A percentile compares a stretch with the other conserved stretches of the same genome.
These are phyloP conservation scores for Arachis stenosperma DNA, from an alignment of 306 rosid genomes.

Conservation along the genomic window DNA sequence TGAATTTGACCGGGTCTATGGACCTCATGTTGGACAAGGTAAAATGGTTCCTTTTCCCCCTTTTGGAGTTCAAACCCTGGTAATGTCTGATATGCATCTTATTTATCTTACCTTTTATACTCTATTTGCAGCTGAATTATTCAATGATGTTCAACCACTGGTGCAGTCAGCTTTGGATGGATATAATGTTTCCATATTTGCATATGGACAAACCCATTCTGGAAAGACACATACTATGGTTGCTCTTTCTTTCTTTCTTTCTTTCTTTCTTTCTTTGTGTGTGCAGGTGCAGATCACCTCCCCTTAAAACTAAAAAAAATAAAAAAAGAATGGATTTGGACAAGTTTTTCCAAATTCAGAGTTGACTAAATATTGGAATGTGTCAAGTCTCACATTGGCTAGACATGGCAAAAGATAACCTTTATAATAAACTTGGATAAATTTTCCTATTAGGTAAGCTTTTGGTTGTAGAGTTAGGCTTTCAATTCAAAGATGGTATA, in stretches of 20 bases:
- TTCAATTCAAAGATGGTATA: no score
- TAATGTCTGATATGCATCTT: constrained; percentile 23
- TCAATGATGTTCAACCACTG: constrained; percentile 89
- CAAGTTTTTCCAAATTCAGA: constrained; percentile 26
- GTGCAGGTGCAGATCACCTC: background rate
- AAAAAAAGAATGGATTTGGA: background rate
- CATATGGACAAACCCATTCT: constrained; percentile 87
- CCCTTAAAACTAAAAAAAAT: background rate
- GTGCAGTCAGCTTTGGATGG: constrained; percentile 98
- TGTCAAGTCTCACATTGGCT: no score
- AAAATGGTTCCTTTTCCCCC: constrained; percentile 22
- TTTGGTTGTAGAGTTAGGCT: no score
- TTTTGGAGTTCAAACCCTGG: constrained; percentile 21
- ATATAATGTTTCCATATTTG: constrained; percentile 86
- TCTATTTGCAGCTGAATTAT: constrained; percentile 76
- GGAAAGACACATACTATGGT: constrained; percentile 98
- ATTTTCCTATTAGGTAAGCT: no score
- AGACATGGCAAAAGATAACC: no score
- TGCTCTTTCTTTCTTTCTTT: constrained; percentile 45
- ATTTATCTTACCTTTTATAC: constrained; percentile 35
- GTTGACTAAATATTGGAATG: constrained; percentile 30
- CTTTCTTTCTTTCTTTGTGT: constrained; percentile 23
- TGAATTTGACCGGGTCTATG: constrained; percentile 91
- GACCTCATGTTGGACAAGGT: constrained; percentile 99
- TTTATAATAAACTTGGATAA: no score